Conservation (phyloP, 2,329 filamentous ascomycete species). For the Dactylellina cionopaga region DNA sequence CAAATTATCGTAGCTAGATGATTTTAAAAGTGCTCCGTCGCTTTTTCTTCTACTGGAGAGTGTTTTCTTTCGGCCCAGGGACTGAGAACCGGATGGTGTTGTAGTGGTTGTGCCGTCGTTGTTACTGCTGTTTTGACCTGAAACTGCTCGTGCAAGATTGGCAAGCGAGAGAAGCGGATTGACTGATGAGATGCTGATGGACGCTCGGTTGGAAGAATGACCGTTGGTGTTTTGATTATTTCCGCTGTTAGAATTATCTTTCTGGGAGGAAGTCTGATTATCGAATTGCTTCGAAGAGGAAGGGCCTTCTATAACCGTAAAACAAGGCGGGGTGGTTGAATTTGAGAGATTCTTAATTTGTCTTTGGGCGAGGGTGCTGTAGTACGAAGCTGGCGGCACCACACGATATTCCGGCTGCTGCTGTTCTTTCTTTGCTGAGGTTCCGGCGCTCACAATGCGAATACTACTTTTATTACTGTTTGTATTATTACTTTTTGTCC, state of each 20-base stretch:
- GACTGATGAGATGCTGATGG: constrained; percentile 44
- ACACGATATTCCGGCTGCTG: constrained; percentile 3
- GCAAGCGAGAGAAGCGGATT: constrained; percentile 46
- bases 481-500: not conserved
- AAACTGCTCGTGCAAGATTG: constrained; percentile 50
- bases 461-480: not conserved
- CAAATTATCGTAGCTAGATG: constrained; percentile 39
- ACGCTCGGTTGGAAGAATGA: constrained; percentile 34
- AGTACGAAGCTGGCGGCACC: constrained; percentile 17
- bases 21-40: constrained; percentile 42
- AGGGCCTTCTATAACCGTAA: constrained; percentile 47
- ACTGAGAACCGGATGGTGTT: constrained; percentile 28
- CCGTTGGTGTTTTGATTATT: constrained; percentile 6
- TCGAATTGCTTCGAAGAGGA: constrained; percentile 24
- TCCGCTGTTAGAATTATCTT: too few species aligned
- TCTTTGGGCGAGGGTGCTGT: constrained; percentile 46
- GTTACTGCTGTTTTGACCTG: constrained; percentile 25
- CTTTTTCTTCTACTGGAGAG: constrained; percentile 44
- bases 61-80: constrained; percentile 35
- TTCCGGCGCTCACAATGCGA: too few species aligned
- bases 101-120: constrained; percentile 3
- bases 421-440: constrained; percentile 3
- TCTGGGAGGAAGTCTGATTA: not conserved
- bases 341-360: constrained; percentile 51
- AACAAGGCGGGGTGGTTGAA: constrained; percentile 26